Percentiles rank a stretch among this genome's conserved stretches.
Conservation (phyloP, 306 rosid species). For the Vigna trinervia region DNA sequence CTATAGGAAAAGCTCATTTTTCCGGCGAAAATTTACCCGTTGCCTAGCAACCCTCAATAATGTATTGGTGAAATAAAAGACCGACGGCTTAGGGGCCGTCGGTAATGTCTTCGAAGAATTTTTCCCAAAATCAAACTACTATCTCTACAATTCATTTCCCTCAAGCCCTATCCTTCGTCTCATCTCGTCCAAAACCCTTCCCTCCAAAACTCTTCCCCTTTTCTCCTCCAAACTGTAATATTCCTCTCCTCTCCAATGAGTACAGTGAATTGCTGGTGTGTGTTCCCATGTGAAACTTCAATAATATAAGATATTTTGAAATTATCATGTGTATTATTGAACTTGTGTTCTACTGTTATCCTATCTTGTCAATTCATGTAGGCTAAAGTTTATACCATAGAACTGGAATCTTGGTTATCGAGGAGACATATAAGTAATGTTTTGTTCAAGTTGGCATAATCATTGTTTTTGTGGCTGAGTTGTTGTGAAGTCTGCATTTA, state of each 20-base stretch:
- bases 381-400: conserved; percentile 43
- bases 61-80: too few species aligned
- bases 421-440: conserved; percentile 37
- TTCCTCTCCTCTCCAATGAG: not conserved
- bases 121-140: too few species aligned
- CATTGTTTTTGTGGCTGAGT: conserved; percentile 17
- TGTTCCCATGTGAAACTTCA: conserved; percentile 17
- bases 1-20: too few species aligned
- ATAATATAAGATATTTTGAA: conserved; percentile 31
- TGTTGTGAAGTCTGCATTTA: conserved; percentile 44
- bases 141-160: too few species aligned
- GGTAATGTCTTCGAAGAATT: too few species aligned
- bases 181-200: too few species aligned
- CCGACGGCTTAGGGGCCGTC: too few species aligned
- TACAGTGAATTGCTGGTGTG: conserved; percentile 43
- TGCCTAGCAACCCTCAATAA: too few species aligned
- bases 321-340: conserved; percentile 43
- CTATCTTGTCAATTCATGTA: conserved; percentile 38
- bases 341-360: not conserved
- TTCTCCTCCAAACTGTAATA: too few species aligned
- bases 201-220: too few species aligned
- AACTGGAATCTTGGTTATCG: conserved; percentile 49
- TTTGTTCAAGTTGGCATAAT: conserved; percentile 37
- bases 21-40: too few species aligned
- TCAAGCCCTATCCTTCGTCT: too few species aligned